Percentiles rank a stretch among this genome's conserved stretches.
Conservation (phyloP, 176 grass and related monocot genomes). For the Pontederia paniculata region DNA sequence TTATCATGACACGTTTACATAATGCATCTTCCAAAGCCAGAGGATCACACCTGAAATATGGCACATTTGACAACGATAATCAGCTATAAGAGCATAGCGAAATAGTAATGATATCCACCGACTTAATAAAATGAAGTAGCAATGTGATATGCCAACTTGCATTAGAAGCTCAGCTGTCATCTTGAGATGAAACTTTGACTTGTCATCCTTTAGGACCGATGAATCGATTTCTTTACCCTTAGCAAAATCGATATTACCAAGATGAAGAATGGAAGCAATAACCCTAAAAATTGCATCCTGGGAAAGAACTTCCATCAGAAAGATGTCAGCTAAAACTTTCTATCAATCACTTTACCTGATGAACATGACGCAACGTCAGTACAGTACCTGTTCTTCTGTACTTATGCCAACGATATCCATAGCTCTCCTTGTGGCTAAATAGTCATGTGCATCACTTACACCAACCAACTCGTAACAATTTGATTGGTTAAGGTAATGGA, state of each 20-base stretch:
- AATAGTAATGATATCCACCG: too few species aligned
- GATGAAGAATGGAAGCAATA: conserved; percentile 92
- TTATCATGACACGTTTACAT: conserved; percentile 87
- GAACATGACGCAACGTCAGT: conserved; percentile 4
- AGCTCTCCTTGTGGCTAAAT: conserved; percentile 97
- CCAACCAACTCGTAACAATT: conserved; percentile 79
- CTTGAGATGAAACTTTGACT: conserved; percentile 81
- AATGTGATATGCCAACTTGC: conserved; percentile 26
- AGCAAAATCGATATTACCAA: conserved; percentile 95
- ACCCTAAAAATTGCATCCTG: conserved; percentile 94
- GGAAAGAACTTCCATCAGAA: conserved; percentile 14
- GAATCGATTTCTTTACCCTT: conserved; percentile 94
- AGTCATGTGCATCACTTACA: conserved; percentile 89
- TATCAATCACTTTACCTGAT: neutral
- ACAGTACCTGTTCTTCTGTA: conserved; percentile 68
- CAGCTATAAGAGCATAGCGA: neutral
- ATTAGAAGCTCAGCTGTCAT: conserved; percentile 72
- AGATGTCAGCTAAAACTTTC: neutral
- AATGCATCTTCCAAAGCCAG: conserved; percentile 77
- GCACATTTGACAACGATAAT: neutral
- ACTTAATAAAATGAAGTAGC: too few species aligned
- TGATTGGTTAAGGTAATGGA: conserved; percentile 97
- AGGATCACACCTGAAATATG: conserved; percentile 64
- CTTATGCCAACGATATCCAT: conserved; percentile 98
- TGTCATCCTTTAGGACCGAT: conserved; percentile 83